Evolutionary conservation across 2,329 filamentous ascomycete genomes (phyloP), one percentile per base, ranked within the genome.

Genomic region (Colletotrichum incanum): DNA sequence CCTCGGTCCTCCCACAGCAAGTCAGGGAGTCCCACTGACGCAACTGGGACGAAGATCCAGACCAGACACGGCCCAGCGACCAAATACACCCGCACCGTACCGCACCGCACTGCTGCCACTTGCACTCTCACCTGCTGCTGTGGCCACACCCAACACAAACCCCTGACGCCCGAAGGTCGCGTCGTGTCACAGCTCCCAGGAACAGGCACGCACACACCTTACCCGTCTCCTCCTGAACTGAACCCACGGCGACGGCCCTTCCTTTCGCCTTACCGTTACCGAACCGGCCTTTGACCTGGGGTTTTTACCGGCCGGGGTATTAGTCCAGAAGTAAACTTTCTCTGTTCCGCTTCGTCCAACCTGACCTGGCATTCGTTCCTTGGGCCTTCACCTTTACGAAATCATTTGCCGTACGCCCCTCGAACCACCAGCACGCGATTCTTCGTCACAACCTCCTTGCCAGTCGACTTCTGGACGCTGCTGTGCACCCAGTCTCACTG

Each of bases 121-220:
- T 45, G 26, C 28, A 56, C 39, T 37, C 37, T 52, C 58, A 55
- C 65, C 54, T 60, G 45, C 69, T 39, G 58, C 65, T 67, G 65
- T 52, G 65, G 70, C 54, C 52, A 54, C 63, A 47, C 65, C 59
- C 52, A 56, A 49, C 59, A 59, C 43, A 70, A 64, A 72, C 70
- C 70, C 70, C 70, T 72, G 70, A 72, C 70, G 59, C 65, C 59
- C n/a, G 26, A 55, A 64, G 47, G 59, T 72, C 65, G 59, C 69
- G 59, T 72, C 39, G 66, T 72, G 65, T 65, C 65, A 65, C 59
- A 72, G 59, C 45, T 28, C 47, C 43, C 9, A 39, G 59, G 43
- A 26, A 58, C 34, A 58, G 37, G 54, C 54, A 39, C 55, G 45
- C 26, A 26, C 31, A 50, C 34, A 50, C 58, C 65, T 72, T 64